These are phyloP conservation scores for Acacia melanoxylon DNA, from an alignment of 306 rosid species.

Conservation along the genomic window DNA sequence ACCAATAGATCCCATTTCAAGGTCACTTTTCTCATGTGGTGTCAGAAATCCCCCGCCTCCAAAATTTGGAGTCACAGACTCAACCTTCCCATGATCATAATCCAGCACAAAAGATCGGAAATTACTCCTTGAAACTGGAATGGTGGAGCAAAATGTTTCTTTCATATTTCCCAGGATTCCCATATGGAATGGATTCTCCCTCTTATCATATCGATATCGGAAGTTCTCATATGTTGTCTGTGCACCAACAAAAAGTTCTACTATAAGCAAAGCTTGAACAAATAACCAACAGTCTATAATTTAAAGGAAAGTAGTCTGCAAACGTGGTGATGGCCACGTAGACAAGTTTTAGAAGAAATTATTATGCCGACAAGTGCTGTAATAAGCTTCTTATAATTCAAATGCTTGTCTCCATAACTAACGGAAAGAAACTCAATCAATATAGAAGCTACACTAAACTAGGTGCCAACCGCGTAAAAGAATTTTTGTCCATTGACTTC, in stretches of 20 bases:
- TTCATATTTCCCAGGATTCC: slow-evolving; percentile 53
- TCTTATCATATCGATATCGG: slow-evolving; percentile 78
- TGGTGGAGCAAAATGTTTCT: slow-evolving; percentile 65
- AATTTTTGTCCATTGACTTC: not conserved
- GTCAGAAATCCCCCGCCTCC: slow-evolving; percentile 39
- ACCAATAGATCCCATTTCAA: slow-evolving; percentile 73
- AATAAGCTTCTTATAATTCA: not conserved
- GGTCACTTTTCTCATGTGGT: slow-evolving; percentile 72
- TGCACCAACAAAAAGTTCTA: slow-evolving; percentile 22
- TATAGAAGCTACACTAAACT: not conserved
- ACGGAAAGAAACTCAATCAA: not conserved
- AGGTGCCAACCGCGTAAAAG: not conserved
- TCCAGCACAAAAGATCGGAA: slow-evolving; percentile 57
- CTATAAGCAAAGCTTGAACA: not conserved
- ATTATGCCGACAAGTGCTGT: not conserved
- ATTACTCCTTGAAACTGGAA: slow-evolving; percentile 53
- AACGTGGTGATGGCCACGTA: not conserved
- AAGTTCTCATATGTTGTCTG: slow-evolving; percentile 98
- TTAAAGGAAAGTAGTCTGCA: slow-evolving; percentile 4
- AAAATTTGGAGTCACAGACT: slow-evolving; percentile 44
- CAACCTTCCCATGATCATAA: slow-evolving; percentile 49
- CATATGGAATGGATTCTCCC: slow-evolving; percentile 72
- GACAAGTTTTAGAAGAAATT: slow-evolving; percentile 7
- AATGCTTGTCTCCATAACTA: not conserved
- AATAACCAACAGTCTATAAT: not conserved